These are phyloP conservation scores for Lactifluus piperatus DNA, from an alignment of 768 basidiomycete species.

Conservation along the genomic window DNA sequence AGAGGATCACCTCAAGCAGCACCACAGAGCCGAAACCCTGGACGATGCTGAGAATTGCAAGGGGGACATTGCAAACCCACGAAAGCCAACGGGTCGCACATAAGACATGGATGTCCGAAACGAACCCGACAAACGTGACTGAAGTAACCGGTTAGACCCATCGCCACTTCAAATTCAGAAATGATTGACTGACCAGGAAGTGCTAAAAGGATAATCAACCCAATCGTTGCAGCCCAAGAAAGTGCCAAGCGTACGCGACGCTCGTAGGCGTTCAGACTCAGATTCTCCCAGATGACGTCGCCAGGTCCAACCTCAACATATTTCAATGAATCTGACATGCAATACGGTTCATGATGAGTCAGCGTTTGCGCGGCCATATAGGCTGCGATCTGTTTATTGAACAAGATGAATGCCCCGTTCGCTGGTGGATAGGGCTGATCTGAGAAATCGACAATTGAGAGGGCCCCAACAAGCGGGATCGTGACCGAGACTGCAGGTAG, in stretches of 20 bases:
- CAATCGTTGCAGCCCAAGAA: constrained; percentile 70
- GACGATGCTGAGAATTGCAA: constrained; percentile 67
- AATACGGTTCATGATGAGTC: constrained; percentile 72
- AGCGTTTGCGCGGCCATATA: constrained; percentile 76
- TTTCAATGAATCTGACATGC: constrained; percentile 52
- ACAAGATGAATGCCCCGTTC: constrained; percentile 76
- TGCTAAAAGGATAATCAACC: constrained; percentile 79
- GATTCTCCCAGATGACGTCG: constrained; percentile 90
- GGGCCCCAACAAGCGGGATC: constrained; percentile 13
- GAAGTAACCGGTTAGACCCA: not conserved
- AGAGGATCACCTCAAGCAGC: constrained; percentile 84
- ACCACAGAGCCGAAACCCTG: constrained; percentile 85
- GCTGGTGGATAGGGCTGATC: constrained; percentile 28
- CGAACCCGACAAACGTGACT: constrained; percentile 58
- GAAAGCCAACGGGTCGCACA: constrained; percentile 61
- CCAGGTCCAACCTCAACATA: constrained; percentile 78
- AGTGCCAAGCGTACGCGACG: constrained; percentile 30
- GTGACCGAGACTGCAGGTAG: constrained; percentile 9
- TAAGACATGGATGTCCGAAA: constrained; percentile 73
- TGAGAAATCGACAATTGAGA: constrained; percentile 14
- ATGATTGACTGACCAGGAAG: constrained; percentile 54
- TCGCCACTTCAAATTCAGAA: not conserved
- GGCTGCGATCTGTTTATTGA: constrained; percentile 88
- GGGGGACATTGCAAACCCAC: constrained; percentile 74
- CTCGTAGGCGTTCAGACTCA: constrained; percentile 86